These are phyloP conservation scores for Fusarium ambrosium DNA, from an alignment of 2,329 filamentous ascomycete species.

Conservation along the genomic window DNA sequence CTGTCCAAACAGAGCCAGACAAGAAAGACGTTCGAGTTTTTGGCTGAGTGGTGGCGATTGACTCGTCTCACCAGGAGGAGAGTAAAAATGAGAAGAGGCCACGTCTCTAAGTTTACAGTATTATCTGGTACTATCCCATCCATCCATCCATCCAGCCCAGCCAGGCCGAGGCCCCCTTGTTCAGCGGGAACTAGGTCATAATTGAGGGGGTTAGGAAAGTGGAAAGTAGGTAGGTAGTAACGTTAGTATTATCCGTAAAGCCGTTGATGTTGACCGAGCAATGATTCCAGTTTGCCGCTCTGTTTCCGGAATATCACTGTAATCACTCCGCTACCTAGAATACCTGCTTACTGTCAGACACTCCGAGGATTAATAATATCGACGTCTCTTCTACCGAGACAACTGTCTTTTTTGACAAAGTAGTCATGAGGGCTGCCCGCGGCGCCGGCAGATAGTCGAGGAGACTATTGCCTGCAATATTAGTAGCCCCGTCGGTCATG, in stretches of 20 bases:
- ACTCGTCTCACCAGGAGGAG: constrained; percentile 11
- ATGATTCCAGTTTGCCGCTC: not conserved
- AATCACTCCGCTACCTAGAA: not conserved
- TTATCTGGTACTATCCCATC: not conserved
- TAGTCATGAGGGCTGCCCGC: not conserved
- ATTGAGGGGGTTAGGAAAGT: not conserved
- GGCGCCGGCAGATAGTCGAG: not conserved
- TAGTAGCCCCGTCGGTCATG: not conserved
- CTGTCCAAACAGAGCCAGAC: not conserved
- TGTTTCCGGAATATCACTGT: not conserved
- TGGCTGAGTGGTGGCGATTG: constrained; percentile 33
- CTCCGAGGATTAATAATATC: constrained; percentile 26
- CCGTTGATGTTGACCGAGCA: not conserved
- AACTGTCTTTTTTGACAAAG: not conserved
- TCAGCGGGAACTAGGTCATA: not conserved
- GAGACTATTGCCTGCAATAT: constrained; percentile 2
- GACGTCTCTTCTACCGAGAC: not conserved
- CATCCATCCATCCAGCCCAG: constrained; percentile 9
- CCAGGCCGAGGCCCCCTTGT: constrained; percentile 2
- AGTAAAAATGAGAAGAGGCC: constrained; percentile 4
- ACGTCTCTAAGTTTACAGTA: constrained; percentile 10
- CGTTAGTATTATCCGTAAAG: not conserved
- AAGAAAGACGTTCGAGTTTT: not conserved
- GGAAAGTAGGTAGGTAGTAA: not conserved
- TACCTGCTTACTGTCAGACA: constrained; percentile 18